Evolutionary conservation across 331 rosid genomes (phyloP).

Genomic region (Malus hybrid): DNA sequence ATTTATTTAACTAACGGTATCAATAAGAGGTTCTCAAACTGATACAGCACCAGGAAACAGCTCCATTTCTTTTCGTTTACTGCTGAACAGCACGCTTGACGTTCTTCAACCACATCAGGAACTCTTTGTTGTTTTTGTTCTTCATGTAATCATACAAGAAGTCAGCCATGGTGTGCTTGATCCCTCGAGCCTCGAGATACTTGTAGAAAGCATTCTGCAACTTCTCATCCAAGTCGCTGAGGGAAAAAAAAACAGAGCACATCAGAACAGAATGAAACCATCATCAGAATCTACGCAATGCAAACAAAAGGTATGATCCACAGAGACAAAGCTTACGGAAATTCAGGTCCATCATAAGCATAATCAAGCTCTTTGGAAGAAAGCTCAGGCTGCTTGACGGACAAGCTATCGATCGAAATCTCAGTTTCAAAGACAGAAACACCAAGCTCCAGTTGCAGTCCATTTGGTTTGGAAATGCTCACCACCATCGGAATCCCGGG

Average conservation of each 20-base stretch:
- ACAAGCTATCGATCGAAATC: conserved; percentile 64
- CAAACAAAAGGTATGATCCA: background rate
- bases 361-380: conserved; percentile 51
- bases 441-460: conserved; percentile 62
- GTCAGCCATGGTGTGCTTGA: conserved; percentile 41
- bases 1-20: background rate
- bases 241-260: background rate
- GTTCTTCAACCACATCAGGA: conserved; percentile 66
- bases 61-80: background rate
- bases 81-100: conserved; percentile 61
- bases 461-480: conserved; percentile 45
- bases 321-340: conserved; percentile 33
- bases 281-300: background rate
- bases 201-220: conserved; percentile 71
- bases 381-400: conserved; percentile 41
- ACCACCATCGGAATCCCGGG: conserved; percentile 74
- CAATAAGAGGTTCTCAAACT: background rate
- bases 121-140: conserved; percentile 53
- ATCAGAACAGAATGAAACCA: background rate
- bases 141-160: conserved; percentile 61
- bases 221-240: conserved; percentile 80
- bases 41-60: background rate
- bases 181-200: conserved; percentile 74
- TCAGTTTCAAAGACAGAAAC: conserved; percentile 65
- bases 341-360: conserved; percentile 81